phyloP scores from a whole-genome alignment of 768 basidiomycete genomes.

The Mycena pura region DNA sequence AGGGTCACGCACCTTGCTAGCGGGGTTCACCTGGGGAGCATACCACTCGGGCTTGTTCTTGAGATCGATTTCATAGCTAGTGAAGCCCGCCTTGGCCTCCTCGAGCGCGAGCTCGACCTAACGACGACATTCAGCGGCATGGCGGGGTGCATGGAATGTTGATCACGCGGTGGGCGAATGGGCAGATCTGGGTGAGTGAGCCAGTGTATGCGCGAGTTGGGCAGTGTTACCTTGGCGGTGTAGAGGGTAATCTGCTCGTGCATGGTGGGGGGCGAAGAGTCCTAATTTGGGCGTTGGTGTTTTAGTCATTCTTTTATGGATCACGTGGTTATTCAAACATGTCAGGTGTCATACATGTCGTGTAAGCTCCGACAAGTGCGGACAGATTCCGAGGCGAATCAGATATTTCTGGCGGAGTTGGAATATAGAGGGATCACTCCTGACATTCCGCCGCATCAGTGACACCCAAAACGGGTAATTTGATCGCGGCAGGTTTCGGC shows the following conservation, averaged over 20 bases:
- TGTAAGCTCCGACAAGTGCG: no score
- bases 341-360: no score
- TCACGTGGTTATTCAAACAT: no score
- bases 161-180: conserved; percentile 63
- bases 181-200: conserved; percentile 51
- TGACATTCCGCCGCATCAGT: no score
- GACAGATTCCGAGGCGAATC: no score
- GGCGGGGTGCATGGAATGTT: neutral
- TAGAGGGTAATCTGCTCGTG: conserved; percentile 50
- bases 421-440: no score
- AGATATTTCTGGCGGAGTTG: no score
- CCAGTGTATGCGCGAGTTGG: neutral
- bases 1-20: conserved; percentile 58
- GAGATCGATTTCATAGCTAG: conserved; percentile 64
- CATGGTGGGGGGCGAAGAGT: conserved; percentile 12
- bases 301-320: no score
- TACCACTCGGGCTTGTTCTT: conserved; percentile 76
- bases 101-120: conserved; percentile 68
- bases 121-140: neutral
- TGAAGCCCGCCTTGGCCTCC: conserved; percentile 58
- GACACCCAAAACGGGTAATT: no score
- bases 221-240: conserved; percentile 49
- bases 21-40: conserved; percentile 67
- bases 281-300: conserved; percentile 1
- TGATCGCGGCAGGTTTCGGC: no score